A percentile compares a stretch with the other conserved stretches of the same genome.
Evolutionary conservation across 1,139 yeast genomes (phyloP).

Genomic region (Pichia sp.): DNA sequence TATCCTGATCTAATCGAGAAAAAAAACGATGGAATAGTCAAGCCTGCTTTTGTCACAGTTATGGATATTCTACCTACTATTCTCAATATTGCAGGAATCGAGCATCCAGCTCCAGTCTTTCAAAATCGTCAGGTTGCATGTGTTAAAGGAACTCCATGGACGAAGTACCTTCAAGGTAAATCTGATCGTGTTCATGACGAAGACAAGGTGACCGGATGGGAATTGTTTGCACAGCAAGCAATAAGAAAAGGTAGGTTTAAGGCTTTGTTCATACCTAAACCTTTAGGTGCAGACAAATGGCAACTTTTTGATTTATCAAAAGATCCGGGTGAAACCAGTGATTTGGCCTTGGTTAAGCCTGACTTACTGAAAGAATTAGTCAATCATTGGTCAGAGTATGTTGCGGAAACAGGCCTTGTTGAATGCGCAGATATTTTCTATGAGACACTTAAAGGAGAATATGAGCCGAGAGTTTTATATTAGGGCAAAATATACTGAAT

Average conservation of each 20-base stretch:
- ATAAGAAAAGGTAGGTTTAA: slow-evolving; percentile 49
- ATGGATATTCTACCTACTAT: slow-evolving; percentile 57
- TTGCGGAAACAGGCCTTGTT: slow-evolving; percentile 51
- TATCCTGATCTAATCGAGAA: slow-evolving; percentile 35
- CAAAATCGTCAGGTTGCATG: slow-evolving; percentile 38
- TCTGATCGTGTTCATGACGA: slow-evolving; percentile 38
- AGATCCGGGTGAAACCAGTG: slow-evolving; percentile 45
- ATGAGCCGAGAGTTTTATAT: slow-evolving; percentile 8
- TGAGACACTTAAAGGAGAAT: slow-evolving; percentile 11
- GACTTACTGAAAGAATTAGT: slow-evolving; percentile 39
- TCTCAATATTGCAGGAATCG: slow-evolving; percentile 43
- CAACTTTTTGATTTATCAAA: slow-evolving; percentile 41
- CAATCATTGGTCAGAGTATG: slow-evolving; percentile 49
- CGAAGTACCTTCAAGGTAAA: slow-evolving; percentile 31
- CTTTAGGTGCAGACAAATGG: slow-evolving; percentile 49
- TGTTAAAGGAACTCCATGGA: slow-evolving; percentile 45
- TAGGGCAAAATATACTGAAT: not conserved
- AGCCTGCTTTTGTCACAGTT: slow-evolving; percentile 45
- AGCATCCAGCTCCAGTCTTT: slow-evolving; percentile 41
- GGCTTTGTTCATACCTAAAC: slow-evolving; percentile 46
- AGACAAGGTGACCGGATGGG: slow-evolving; percentile 55
- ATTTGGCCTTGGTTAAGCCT: slow-evolving; percentile 36
- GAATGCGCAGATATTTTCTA: slow-evolving; percentile 28
- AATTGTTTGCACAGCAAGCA: slow-evolving; percentile 53
- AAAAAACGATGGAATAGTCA: slow-evolving; percentile 24